Conservation (phyloP, 202 grass and related monocot species). For the Zizania palustris region DNA sequence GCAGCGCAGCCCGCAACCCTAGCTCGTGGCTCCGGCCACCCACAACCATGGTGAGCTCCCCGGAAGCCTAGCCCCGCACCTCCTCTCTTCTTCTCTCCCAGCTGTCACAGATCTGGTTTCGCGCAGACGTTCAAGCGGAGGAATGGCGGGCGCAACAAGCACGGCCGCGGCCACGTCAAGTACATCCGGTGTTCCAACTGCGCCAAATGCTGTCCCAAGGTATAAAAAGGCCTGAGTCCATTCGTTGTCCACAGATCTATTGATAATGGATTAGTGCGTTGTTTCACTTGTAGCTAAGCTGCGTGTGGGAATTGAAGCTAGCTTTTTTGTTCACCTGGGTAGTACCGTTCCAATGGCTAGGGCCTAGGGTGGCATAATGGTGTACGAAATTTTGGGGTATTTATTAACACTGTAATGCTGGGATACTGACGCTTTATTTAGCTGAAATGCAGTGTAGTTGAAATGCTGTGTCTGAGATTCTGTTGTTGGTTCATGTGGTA, state of each 20-base stretch:
- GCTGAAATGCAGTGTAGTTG: too few species aligned
- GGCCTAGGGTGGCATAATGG: too few species aligned
- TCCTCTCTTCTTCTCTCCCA: neutral
- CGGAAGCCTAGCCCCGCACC: neutral
- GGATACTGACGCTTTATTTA: neutral
- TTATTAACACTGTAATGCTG: neutral
- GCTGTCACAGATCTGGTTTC: neutral
- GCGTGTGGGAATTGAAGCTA: neutral
- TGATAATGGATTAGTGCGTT: neutral
- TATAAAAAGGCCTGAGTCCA: neutral
- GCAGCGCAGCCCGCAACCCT: conserved; percentile 18
- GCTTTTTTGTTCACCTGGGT: neutral
- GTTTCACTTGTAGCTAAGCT: neutral
- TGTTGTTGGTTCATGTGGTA: neutral
- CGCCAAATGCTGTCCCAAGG: conserved; percentile 84
- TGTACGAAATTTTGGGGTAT: neutral
- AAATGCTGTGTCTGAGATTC: neutral
- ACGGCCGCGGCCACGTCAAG: conserved; percentile 72
- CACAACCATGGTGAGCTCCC: conserved; percentile 39
- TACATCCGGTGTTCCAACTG: conserved; percentile 79
- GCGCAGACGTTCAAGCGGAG: conserved; percentile 85
- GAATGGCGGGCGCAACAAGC: conserved; percentile 90
- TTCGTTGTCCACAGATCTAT: neutral
- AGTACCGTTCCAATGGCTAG: too few species aligned
- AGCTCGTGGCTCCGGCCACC: neutral